Percentiles rank a stretch among this genome's conserved stretches.
Evolutionary conservation across 305 asterid species (phyloP).

Genomic region (Solanum hybrid): DNA sequence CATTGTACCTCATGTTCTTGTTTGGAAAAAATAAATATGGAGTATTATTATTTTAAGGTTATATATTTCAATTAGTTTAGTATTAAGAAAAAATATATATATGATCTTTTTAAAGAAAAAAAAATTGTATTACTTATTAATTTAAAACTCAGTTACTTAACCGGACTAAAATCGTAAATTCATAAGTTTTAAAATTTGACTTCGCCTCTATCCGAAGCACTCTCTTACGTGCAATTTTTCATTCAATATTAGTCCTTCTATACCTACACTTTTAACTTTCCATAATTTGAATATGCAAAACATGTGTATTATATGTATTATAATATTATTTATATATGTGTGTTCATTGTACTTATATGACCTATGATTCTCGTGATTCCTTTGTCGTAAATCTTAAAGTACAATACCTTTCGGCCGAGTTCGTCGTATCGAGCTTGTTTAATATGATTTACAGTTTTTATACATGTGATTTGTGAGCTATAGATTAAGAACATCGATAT

Average conservation of each 20-base stretch:
- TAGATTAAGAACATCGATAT: not conserved
- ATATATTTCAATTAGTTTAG: not conserved
- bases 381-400: no score
- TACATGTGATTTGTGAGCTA: not conserved
- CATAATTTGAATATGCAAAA: not conserved
- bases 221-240: not conserved
- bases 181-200: no score
- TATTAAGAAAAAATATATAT: not conserved
- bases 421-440: not conserved
- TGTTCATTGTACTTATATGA: not conserved
- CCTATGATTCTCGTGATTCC: not conserved
- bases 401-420: not conserved
- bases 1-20: no score
- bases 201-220: not conserved
- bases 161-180: no score
- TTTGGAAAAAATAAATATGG: no score
- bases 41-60: not conserved
- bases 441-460: accelerated
- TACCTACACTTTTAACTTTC: not conserved
- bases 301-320: not conserved
- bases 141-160: no score
- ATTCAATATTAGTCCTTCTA: not conserved
- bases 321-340: not conserved
- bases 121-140: no score
- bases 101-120: no score